Evolutionary conservation across 805 yeast species (phyloP), one percentile per base, ranked within the genome.

Genomic region (Myxozyma melibiosi): DNA sequence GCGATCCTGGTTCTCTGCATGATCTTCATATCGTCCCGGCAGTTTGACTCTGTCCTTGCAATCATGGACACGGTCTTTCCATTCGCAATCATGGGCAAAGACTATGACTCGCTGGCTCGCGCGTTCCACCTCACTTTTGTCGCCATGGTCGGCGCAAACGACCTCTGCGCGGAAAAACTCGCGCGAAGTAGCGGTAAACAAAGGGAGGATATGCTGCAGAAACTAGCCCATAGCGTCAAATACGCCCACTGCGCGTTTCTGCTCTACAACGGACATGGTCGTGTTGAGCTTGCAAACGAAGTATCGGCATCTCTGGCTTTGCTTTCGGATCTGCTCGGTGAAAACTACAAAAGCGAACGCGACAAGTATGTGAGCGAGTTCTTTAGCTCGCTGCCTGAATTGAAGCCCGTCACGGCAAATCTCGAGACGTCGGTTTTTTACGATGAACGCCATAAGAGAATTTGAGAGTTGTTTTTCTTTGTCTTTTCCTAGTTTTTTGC

Each of bases 1-100:
- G 81, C 83, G 0, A 65, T 80, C 2, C 55, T 82, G 5, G 67
- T 77, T 2, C 68, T 86, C 27, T 72, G 79, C 25, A 73, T 78
- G 14, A 69, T 82, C 2, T 66, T 85, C 18, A 69, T 77, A 40
- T 69, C 70, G 9, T 65, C 78, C 50, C 78, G 75, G 0, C 73
- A 77, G 47, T 64, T 63, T 30, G 69, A 75, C 2, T 85, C 86
- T 62, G 77, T 79, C 1, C 69, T 73, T 41, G 63, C 65, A 0
- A 59, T 85, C 2, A 61, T 83, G 0, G 63, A 68, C 30, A 70
- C 73, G 5, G 66, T 74, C 0, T 74, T 83, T 74, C 80, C 86
- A 0, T 69, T 66, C 22, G 71, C 80, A 5, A 65, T 78, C 5
- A 75, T 77, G 48, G 67, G 76, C 0, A 75, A 74, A 6, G 74